phyloP scores from a whole-genome alignment of 2,329 filamentous ascomycete species.

The Colletotrichum graminicola region DNA sequence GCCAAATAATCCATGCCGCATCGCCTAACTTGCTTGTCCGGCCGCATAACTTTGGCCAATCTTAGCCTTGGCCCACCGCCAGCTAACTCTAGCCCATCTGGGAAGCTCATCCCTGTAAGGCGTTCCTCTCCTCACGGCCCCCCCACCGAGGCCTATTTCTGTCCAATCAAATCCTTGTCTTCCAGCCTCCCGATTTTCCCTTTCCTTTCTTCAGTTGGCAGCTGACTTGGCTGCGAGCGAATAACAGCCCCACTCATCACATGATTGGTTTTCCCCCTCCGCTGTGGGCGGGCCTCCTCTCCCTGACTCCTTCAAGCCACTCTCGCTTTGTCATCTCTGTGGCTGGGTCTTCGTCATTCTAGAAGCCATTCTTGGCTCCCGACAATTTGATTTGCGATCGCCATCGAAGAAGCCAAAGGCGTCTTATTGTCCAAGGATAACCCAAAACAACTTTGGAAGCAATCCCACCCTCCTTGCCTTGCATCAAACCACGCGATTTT shows the following conservation, averaged over 20 bases:
- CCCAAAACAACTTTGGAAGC: constrained; percentile 13
- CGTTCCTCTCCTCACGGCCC: background rate
- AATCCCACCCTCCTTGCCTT: background rate
- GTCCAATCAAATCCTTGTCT: constrained; percentile 20
- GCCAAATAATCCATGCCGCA: constrained; percentile 32
- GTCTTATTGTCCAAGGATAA: constrained; percentile 3
- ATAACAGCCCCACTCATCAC: constrained; percentile 12
- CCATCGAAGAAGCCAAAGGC: constrained; percentile 18
- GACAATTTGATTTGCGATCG: constrained; percentile 21
- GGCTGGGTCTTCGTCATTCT: constrained; percentile 40
- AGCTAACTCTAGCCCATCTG: constrained; percentile 12
- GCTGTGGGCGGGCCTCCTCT: background rate
- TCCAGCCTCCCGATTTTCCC: constrained; percentile 10
- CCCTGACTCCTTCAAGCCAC: constrained; percentile 14
- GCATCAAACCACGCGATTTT: background rate
- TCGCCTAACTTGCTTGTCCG: constrained; percentile 13
- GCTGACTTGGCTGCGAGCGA: background rate
- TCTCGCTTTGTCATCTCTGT: constrained; percentile 35
- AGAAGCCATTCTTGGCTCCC: constrained; percentile 22
- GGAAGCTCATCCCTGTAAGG: constrained; percentile 31
- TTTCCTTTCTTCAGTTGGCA: constrained; percentile 1
- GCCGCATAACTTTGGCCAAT: constrained; percentile 41
- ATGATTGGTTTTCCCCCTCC: constrained; percentile 16
- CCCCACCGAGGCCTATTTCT: background rate
- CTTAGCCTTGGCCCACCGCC: constrained; percentile 22